Conservation (phyloP, 2,329 filamentous ascomycete species). For the Drechslerella stenobrocha region DNA sequence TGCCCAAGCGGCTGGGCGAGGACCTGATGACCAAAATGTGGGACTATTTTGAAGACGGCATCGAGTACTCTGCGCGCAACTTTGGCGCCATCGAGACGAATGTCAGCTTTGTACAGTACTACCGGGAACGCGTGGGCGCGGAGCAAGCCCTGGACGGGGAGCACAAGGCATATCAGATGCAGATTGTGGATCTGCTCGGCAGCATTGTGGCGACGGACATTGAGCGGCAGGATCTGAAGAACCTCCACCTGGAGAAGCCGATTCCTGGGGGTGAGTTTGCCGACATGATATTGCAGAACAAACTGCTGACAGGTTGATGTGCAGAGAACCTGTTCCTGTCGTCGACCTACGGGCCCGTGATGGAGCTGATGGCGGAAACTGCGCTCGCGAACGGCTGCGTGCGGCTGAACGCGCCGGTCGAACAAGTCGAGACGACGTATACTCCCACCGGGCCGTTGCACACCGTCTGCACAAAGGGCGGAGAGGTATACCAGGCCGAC, state of each 20-base stretch:
- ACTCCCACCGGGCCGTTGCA: conserved; percentile 26
- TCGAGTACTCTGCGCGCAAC: conserved; percentile 66
- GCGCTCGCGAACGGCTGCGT: conserved; percentile 63
- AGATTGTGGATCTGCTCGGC: conserved; percentile 68
- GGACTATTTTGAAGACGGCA: conserved; percentile 70
- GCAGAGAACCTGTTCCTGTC: conserved; percentile 63
- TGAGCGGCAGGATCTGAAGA: conserved; percentile 69
- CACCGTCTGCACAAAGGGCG: conserved; percentile 54
- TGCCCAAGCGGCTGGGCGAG: conserved; percentile 60
- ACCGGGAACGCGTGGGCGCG: conserved; percentile 58
- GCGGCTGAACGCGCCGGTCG: conserved; percentile 60
- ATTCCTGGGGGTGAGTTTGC: conserved; percentile 68
- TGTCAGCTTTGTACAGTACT: conserved; percentile 49
- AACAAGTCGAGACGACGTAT: conserved; percentile 55
- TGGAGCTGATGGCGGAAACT: conserved; percentile 64
- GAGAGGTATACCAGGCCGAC: conserved; percentile 58
- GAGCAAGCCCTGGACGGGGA: conserved; percentile 51
- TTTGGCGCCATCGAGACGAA: conserved; percentile 55
- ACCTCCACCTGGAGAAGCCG: conserved; percentile 77
- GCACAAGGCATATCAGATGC: conserved; percentile 51
- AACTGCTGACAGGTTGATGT: conserved; percentile 10
- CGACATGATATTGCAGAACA: neutral
- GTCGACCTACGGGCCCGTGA: conserved; percentile 64
- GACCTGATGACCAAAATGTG: conserved; percentile 64
- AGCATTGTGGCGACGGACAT: conserved; percentile 70